Conservation (phyloP, 371 early-diverging fungal genomes). For the Rhizomucor miehei region DNA sequence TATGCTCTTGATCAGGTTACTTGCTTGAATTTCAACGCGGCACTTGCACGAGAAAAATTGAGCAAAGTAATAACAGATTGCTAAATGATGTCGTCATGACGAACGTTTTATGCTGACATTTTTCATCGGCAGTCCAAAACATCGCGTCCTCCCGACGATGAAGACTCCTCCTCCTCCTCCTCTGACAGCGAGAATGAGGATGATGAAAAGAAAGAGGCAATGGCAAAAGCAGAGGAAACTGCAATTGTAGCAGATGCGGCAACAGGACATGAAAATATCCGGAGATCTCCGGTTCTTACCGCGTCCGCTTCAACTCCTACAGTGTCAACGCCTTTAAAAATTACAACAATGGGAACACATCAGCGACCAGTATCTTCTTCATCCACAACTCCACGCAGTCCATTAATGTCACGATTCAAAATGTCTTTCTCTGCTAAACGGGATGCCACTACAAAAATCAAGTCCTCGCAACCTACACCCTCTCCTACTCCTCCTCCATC, state of each 20-base stretch:
- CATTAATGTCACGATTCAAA: not conserved
- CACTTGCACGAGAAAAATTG: conserved; percentile 19
- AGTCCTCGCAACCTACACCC: no score
- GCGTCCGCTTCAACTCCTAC: not conserved
- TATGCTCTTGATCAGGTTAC: conserved; percentile 46
- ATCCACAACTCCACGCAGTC: not conserved
- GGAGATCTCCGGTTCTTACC: not conserved
- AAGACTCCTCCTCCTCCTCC: conserved; percentile 5
- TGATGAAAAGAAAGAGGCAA: not conserved
- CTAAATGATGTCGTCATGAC: not conserved
- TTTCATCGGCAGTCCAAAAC: not conserved
- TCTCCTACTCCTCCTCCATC: not conserved
- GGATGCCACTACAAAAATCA: no score
- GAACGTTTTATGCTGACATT: not conserved
- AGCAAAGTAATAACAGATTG: not conserved
- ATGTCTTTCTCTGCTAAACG: not conserved
- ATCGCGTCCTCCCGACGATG: not conserved
- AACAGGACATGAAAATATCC: no score
- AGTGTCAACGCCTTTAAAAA: not conserved
- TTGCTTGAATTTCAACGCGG: conserved; percentile 38
- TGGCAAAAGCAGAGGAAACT: no score
- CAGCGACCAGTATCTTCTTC: not conserved
- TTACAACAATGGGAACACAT: not conserved
- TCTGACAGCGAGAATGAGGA: conserved; percentile 3
- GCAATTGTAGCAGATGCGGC: no score